A percentile compares a stretch with the other conserved stretches of the same genome.
Evolutionary conservation across 805 yeast species (phyloP).

Genomic region (Teunomyces tritomae): DNA sequence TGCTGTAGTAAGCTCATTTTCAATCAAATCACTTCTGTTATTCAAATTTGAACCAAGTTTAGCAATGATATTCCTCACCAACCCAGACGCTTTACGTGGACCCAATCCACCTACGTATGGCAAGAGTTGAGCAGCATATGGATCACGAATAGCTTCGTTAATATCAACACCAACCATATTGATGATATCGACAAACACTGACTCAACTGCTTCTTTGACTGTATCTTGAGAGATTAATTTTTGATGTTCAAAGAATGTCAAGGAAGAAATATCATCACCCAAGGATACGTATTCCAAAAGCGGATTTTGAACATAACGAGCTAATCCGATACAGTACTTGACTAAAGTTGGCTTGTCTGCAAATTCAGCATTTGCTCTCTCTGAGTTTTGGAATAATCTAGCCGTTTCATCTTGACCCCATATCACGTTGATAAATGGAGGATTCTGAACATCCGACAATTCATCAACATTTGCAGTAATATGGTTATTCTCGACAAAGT

Average conservation of each 20-base stretch:
- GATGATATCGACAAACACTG: constrained; percentile 84
- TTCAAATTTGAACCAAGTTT: constrained; percentile 57
- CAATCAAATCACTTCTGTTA: constrained; percentile 78
- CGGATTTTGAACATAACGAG: constrained; percentile 93
- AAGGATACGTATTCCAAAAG: constrained; percentile 81
- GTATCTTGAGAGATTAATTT: constrained; percentile 61
- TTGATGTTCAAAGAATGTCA: constrained; percentile 73
- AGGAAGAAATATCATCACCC: constrained; percentile 67
- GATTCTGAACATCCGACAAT: constrained; percentile 33
- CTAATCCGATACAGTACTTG: constrained; percentile 84
- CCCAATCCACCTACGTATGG: constrained; percentile 91
- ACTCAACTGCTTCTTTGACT: constrained; percentile 64
- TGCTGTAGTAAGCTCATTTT: constrained; percentile 74
- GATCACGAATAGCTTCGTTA: constrained; percentile 80
- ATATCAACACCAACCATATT: constrained; percentile 92
- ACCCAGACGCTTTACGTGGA: constrained; percentile 88
- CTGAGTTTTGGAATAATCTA: constrained; percentile 77
- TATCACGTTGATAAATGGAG: constrained; percentile 64
- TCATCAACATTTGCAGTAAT: constrained; percentile 52
- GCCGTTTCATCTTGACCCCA: constrained; percentile 96
- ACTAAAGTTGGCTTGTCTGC: constrained; percentile 80
- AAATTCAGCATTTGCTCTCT: constrained; percentile 71
- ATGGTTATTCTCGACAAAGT: constrained; percentile 55
- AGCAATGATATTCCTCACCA: constrained; percentile 74
- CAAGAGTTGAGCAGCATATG: constrained; percentile 65